Percentiles rank a stretch among this genome's conserved stretches.
These are phyloP conservation scores for Grigorovia transvaalensis DNA, from an alignment of 805 yeast genomes.

Conservation along the genomic window DNA sequence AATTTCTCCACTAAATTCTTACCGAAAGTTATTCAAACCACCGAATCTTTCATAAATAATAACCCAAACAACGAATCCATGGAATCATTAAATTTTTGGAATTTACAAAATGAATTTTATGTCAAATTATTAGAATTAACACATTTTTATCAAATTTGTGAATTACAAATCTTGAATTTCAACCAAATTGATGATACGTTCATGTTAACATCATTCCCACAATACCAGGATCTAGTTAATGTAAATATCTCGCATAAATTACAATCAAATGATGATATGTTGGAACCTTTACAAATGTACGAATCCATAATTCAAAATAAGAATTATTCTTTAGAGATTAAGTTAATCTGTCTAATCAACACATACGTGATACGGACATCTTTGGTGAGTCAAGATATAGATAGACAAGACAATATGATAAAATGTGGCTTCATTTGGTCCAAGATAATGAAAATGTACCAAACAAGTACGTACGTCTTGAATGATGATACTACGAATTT, in stretches of 20 bases:
- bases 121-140: neutral
- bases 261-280: neutral
- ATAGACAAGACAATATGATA: conserved; percentile 7
- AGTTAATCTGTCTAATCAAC: conserved; percentile 17
- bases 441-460: conserved; percentile 11
- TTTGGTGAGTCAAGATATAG: conserved; percentile 6
- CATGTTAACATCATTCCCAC: neutral
- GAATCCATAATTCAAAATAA: neutral
- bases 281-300: neutral
- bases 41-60: neutral
- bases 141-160: conserved; percentile 12
- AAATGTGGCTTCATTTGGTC: neutral
- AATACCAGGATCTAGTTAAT: neutral
- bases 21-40: conserved; percentile 16
- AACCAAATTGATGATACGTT: neutral
- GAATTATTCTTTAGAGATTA: conserved; percentile 8
- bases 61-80: neutral
- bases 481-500: conserved; percentile 3
- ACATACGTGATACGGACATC: conserved; percentile 14
- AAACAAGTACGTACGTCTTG: conserved; percentile 11
- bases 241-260: neutral
- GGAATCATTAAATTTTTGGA: conserved; percentile 7
- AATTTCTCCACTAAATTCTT: conserved; percentile 23
- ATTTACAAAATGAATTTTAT: conserved; percentile 11
- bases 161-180: neutral